phyloP scores from a whole-genome alignment of 202 grass and related monocot species.

The Hordeum pubiflorum region DNA sequence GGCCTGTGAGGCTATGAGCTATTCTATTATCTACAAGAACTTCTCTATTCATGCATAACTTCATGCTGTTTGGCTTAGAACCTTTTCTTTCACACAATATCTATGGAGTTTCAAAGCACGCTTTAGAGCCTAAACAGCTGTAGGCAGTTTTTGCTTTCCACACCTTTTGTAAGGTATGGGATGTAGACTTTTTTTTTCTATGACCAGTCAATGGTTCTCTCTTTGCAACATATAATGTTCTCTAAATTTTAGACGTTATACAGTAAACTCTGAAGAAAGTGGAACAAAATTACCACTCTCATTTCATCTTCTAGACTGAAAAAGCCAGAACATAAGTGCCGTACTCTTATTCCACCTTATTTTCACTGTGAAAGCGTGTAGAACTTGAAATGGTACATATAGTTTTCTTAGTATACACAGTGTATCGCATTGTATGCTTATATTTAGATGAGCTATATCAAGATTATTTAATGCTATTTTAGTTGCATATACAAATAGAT shows the following conservation, averaged over 20 bases:
- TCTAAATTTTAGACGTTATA: background rate
- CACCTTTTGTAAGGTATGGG: background rate
- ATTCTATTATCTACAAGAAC: background rate
- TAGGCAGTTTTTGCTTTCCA: background rate
- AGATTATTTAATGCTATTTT: constrained; percentile 21
- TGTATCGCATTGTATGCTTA: background rate
- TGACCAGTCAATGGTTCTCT: background rate
- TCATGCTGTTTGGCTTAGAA: background rate
- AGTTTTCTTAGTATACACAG: background rate
- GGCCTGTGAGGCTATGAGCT: background rate
- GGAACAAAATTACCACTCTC: background rate
- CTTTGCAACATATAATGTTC: background rate
- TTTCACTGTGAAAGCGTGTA: background rate
- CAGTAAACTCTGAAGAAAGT: background rate
- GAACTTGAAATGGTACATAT: background rate
- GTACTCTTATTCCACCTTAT: constrained; percentile 1
- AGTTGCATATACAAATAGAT: background rate
- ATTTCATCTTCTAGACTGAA: background rate
- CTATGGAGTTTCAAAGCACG: background rate
- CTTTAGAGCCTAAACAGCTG: background rate
- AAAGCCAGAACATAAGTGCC: background rate
- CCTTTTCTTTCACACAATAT: constrained; percentile 6
- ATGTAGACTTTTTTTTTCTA: background rate
- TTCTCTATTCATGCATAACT: background rate
- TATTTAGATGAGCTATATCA: background rate